Evolutionary conservation across 1,139 yeast genomes (phyloP), one percentile per base, ranked within the genome.

Genomic region (Suhomyces kunorum): DNA sequence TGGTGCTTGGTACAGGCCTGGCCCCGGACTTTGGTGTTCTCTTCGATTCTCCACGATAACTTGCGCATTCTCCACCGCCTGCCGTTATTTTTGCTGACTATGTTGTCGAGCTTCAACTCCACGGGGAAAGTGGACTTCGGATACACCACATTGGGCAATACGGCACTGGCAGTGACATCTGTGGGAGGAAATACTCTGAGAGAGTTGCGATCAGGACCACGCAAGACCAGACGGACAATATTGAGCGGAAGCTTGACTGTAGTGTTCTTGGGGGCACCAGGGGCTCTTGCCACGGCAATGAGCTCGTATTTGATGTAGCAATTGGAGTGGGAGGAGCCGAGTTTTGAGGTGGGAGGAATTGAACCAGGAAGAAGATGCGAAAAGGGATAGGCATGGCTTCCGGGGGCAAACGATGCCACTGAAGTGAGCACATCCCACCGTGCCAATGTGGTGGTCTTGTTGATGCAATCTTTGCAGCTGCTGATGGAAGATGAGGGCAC

Each of bases 111-210:
- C 48, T 82, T 79, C 55, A 92, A 68, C 55, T 89, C 97, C 22
- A 92, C 73, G 0, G 94, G 85, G 55, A 92, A 87, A 0, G 83
- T 73, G 0, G 96, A 85, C 54, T 87, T 84, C 8, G 98, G 98
- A 58, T 87, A 87, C 15, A 87, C 77, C 12, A 88, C 95, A 47
- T 87, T 86, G 2, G 98, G 98, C 34, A 92, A 68, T 4, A 84
- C 84, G 4, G 95, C 90, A 28, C 84, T 79, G 3, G 96, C 95
- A 3, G 87, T 83, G 28, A 92, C 83, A 36, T 85, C 87, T 0
- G 98, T 92, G 3, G 99, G 98, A 1, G 98, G 98, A 61, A 92
- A 92, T 1, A 94, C 88, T 45, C 99, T 74, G 29, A 88, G 66
- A 1, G 96, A 87, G 56, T 87, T 88, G 49, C 89, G 75, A 58